Percentiles rank a stretch among this genome's conserved stretches.
Evolutionary conservation across 2,329 filamentous ascomycete genomes (phyloP).

Genomic region (Aspergillus thermomutatus): DNA sequence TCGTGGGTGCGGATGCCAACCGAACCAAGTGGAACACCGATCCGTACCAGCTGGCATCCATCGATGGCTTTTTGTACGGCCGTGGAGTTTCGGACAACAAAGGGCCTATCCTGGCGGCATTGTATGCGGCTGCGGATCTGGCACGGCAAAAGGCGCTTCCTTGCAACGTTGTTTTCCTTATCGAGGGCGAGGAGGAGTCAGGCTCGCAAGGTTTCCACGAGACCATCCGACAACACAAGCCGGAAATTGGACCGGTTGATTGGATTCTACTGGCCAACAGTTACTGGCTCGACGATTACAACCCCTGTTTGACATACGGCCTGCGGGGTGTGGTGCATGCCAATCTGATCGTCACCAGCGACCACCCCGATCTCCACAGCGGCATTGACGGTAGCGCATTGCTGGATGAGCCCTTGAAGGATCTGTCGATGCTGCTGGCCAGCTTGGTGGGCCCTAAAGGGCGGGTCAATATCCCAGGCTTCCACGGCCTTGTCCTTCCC

Average conservation of each 20-base stretch:
- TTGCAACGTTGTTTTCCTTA: slow-evolving; percentile 87
- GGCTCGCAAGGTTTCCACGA: slow-evolving; percentile 88
- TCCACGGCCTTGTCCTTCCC: slow-evolving; percentile 80
- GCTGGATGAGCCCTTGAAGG: slow-evolving; percentile 86
- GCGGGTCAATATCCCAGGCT: slow-evolving; percentile 77
- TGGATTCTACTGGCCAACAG: slow-evolving; percentile 96
- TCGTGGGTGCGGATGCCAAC: slow-evolving; percentile 83
- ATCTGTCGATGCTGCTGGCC: slow-evolving; percentile 78
- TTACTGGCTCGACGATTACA: slow-evolving; percentile 96
- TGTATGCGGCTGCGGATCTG: slow-evolving; percentile 89
- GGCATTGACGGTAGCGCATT: slow-evolving; percentile 93
- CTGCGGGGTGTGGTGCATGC: slow-evolving; percentile 91
- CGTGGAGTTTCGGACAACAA: slow-evolving; percentile 98
- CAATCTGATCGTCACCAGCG: slow-evolving; percentile 81
- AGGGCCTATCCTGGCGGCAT: slow-evolving; percentile 86
- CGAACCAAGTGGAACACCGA: slow-evolving; percentile 81
- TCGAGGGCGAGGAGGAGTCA: slow-evolving; percentile 95
- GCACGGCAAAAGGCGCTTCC: slow-evolving; percentile 77
- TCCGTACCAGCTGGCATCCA: slow-evolving; percentile 83
- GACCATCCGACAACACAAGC: slow-evolving; percentile 74
- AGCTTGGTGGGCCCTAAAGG: slow-evolving; percentile 79
- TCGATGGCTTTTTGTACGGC: slow-evolving; percentile 90
- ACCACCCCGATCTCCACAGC: slow-evolving; percentile 84
- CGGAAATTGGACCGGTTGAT: slow-evolving; percentile 83
- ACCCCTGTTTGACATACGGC: slow-evolving; percentile 92